These are phyloP conservation scores for Pichia eremophila DNA, from an alignment of 805 yeast genomes.

Conservation along the genomic window DNA sequence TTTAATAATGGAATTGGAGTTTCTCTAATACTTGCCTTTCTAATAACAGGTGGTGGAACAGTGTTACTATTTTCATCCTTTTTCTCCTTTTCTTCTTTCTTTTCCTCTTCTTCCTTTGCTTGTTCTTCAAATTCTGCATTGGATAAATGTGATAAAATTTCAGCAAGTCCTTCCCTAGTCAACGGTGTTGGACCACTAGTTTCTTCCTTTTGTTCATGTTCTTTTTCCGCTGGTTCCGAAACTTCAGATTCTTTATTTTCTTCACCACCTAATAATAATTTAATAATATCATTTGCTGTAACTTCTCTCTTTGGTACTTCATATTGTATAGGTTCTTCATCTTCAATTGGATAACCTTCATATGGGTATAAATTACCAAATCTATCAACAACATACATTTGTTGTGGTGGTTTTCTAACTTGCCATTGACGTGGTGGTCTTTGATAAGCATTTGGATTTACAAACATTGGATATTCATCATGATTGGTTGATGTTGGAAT, in stretches of 20 bases:
- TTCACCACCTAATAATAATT: constrained; percentile 4
- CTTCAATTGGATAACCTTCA: too few relatives aligned
- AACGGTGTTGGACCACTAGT: constrained; percentile 2
- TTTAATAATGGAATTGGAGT: constrained; percentile 13
- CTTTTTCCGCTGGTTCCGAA: neutral
- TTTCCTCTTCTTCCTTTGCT: neutral
- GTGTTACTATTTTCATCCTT: neutral
- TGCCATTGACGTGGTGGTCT: too few relatives aligned
- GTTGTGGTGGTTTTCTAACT: neutral
- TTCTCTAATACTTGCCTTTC: constrained; percentile 6
- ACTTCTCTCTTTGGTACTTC: constrained; percentile 1
- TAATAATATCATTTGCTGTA: constrained; percentile 6
- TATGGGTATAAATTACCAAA: constrained; percentile 9
- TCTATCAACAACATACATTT: constrained; percentile 7
- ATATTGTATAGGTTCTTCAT: neutral
- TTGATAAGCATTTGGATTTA: too few relatives aligned
- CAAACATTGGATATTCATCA: neutral
- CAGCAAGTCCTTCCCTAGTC: constrained; percentile 8
- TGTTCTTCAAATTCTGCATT: neutral
- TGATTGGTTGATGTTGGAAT: too few relatives aligned
- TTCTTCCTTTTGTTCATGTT: neutral
- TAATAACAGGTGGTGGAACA: neutral
- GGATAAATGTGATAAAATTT: constrained; percentile 3
- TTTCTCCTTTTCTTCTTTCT: neutral
- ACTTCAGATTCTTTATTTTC: neutral